Evolutionary conservation across 148 eudicot species (phyloP).

Genomic region (Silene uniflora): DNA sequence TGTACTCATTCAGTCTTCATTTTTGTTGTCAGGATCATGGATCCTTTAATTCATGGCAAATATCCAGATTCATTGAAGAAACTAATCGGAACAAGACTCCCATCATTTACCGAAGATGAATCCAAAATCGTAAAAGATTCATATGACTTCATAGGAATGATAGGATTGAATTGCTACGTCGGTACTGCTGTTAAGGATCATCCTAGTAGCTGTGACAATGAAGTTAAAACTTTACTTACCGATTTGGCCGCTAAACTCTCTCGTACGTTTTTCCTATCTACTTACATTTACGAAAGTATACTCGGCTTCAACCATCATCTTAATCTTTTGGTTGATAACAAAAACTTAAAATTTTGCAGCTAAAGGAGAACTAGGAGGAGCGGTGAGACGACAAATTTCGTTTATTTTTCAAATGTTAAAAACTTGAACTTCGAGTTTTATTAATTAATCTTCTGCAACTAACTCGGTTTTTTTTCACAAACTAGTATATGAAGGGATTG

Average conservation of each 20-base stretch:
- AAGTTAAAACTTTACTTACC: neutral
- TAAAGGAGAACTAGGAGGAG: neutral
- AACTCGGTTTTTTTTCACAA: neutral
- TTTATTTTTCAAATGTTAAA: too few relatives aligned
- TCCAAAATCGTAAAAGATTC: neutral
- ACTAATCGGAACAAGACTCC: neutral
- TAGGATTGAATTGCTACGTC: neutral
- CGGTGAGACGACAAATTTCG: neutral
- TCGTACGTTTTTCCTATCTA: neutral
- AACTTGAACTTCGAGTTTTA: neutral
- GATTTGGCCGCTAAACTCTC: conserved; percentile 1
- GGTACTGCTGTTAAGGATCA: neutral
- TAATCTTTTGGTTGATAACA: neutral
- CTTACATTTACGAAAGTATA: neutral
- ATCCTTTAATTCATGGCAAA: neutral
- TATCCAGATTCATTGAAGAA: neutral
- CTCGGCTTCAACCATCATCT: too few relatives aligned
- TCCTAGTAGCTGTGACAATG: neutral
- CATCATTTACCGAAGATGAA: neutral
- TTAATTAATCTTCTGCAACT: neutral
- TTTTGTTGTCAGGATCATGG: neutral
- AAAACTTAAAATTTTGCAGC: too few relatives aligned
- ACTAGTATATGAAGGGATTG: conserved; percentile 4
- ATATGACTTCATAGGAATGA: neutral
- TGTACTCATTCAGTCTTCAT: too few relatives aligned